Evolutionary conservation across 2,329 filamentous ascomycete species (phyloP).

Genomic region (Clonostachys chloroleuca): DNA sequence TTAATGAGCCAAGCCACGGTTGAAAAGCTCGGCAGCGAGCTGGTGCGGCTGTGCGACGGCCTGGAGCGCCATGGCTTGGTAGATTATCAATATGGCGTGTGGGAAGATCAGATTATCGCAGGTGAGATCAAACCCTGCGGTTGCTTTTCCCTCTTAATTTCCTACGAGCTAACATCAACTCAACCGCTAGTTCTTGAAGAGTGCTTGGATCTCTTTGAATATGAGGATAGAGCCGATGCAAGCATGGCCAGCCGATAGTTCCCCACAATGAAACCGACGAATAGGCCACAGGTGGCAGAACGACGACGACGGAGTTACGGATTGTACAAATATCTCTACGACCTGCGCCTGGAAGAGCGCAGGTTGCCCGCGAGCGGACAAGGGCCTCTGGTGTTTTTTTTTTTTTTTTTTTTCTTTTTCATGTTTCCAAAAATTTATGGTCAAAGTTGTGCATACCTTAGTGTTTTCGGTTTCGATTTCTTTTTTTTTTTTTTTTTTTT

Average conservation of each 20-base stretch:
- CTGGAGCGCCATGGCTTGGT: conserved; percentile 91
- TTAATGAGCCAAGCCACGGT: conserved; percentile 66
- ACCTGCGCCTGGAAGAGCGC: too few species aligned
- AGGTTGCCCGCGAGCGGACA: too few species aligned
- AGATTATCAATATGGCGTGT: conserved; percentile 95
- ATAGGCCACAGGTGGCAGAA: neutral
- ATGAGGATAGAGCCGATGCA: conserved; percentile 9
- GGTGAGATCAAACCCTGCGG: conserved; percentile 48
- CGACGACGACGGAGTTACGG: neutral
- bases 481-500: too few species aligned
- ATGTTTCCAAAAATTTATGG: too few species aligned
- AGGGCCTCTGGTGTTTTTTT: too few species aligned
- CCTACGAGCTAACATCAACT: neutral
- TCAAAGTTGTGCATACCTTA: too few species aligned
- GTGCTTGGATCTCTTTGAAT: conserved; percentile 40
- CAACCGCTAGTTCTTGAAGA: conserved; percentile 25
- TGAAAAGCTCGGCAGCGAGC: conserved; percentile 74
- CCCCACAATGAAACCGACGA: too few species aligned
- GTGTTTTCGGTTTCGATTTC: too few species aligned
- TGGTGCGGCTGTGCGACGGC: conserved; percentile 78
- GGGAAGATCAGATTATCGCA: conserved; percentile 86
- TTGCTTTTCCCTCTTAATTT: neutral
- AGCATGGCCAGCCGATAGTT: too few species aligned
- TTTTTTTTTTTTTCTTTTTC: too few species aligned
- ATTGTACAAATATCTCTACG: too few species aligned